phyloP scores from a whole-genome alignment of 2,329 filamentous ascomycete genomes.

The Blastomyces silverae region DNA sequence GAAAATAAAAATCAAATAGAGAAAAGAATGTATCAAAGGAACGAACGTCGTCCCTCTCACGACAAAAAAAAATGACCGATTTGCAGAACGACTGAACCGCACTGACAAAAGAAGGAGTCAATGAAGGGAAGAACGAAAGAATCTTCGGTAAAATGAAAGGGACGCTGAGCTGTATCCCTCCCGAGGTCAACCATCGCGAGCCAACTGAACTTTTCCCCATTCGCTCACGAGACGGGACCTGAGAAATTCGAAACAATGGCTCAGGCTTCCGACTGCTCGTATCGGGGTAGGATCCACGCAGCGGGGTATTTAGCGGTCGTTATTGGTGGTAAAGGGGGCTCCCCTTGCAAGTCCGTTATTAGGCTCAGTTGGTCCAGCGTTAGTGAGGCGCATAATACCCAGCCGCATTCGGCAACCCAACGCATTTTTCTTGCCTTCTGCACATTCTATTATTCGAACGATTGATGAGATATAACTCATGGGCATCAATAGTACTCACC shows the following conservation, averaged over 20 bases:
- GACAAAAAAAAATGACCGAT: background rate
- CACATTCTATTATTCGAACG: background rate
- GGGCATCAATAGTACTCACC: no score
- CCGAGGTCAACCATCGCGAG: background rate
- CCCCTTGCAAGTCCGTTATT: background rate
- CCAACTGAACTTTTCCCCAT: background rate
- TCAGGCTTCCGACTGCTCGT: background rate
- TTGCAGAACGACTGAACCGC: background rate
- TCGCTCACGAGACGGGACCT: conserved; percentile 1
- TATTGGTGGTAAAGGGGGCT: background rate
- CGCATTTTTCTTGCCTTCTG: background rate
- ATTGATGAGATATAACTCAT: no score
- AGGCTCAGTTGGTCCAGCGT: background rate
- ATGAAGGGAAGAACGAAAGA: background rate
- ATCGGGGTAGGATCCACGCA: background rate
- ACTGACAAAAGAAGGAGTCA: background rate
- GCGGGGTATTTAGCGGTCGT: background rate
- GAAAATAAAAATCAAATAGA: conserved; percentile 19
- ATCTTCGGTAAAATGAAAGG: background rate
- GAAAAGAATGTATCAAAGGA: conserved; percentile 18
- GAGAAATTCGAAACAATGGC: conserved; percentile 11
- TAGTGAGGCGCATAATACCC: background rate
- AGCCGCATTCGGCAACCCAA: background rate
- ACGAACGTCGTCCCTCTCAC: conserved; percentile 5
- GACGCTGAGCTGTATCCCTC: background rate